Evolutionary conservation across 192 early-diverging fungal genomes (phyloP).

Genomic region (Podila epigama): DNA sequence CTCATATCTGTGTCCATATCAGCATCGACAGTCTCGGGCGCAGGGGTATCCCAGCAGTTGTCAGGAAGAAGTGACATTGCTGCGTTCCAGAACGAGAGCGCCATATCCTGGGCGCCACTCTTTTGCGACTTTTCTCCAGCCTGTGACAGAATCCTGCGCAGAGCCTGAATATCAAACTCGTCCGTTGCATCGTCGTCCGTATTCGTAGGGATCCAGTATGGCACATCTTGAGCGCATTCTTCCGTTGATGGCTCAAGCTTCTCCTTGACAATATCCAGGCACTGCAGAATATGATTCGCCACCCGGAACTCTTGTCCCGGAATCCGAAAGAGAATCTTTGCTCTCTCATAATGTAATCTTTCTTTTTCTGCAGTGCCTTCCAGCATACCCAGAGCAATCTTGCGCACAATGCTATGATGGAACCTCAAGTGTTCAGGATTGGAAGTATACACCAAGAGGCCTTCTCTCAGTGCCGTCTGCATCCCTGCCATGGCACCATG

Average conservation of each 20-base stretch:
- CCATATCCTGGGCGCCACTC: constrained; percentile 43
- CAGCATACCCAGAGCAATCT: constrained; percentile 17
- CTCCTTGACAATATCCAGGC: constrained; percentile 24
- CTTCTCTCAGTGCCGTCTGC: constrained; percentile 25
- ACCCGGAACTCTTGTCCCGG: constrained; percentile 32
- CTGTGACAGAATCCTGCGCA: constrained; percentile 18
- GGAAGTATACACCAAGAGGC: constrained; percentile 37
- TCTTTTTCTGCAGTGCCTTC: constrained; percentile 39
- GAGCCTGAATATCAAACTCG: constrained; percentile 5
- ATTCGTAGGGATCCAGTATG: constrained; percentile 25
- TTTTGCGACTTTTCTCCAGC: constrained; percentile 45
- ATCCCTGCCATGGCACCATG: constrained; percentile 38
- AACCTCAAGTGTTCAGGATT: constrained; percentile 20
- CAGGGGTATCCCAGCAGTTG: constrained; percentile 22
- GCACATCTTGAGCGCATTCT: not conserved
- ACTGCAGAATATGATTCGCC: constrained; percentile 30
- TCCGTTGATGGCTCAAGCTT: not conserved
- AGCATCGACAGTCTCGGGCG: not conserved
- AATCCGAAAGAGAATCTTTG: constrained; percentile 9
- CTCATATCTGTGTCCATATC: not conserved
- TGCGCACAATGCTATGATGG: constrained; percentile 38
- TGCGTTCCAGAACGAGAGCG: constrained; percentile 32
- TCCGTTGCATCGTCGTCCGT: not conserved
- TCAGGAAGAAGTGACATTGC: constrained; percentile 19
- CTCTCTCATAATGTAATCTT: constrained; percentile 41